A percentile compares a stretch with the other conserved stretches of the same genome.
Conservation (phyloP, 2,329 filamentous ascomycete species). For the Aspergillus phoenicis region DNA sequence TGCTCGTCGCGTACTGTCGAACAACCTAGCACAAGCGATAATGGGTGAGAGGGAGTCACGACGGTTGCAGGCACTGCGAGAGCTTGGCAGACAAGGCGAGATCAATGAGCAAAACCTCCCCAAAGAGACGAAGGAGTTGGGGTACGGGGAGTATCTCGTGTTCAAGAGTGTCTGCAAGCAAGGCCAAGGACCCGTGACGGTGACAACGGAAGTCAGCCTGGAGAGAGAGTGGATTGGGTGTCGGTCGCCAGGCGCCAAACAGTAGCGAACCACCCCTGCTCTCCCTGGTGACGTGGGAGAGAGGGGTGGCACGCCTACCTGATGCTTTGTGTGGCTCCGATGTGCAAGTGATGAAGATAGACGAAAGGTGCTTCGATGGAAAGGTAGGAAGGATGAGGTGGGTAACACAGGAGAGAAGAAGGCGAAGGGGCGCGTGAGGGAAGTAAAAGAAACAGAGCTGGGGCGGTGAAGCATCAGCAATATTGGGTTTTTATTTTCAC, state of each 20-base stretch:
- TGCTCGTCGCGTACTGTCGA: constrained; percentile 17
- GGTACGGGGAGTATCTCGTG: constrained; percentile 25
- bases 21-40: constrained; percentile 22
- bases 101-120: background rate
- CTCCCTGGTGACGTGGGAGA: background rate
- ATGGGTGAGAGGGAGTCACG: constrained; percentile 34
- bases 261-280: background rate
- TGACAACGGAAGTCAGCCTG: constrained; percentile 13
- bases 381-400: background rate
- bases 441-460: background rate
- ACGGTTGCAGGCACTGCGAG: constrained; percentile 26
- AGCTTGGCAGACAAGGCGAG: background rate
- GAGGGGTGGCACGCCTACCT: background rate
- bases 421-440: background rate
- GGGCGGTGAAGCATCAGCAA: constrained; percentile 7
- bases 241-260: background rate
- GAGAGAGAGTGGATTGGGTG: constrained; percentile 24
- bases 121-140: constrained; percentile 21
- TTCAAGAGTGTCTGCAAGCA: background rate
- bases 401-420: background rate
- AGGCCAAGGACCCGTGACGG: background rate
- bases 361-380: background rate
- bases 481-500: background rate
- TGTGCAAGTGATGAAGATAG: background rate
- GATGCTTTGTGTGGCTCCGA: background rate